These are phyloP conservation scores for Theobroma grandiflorum DNA, from an alignment of 441 rosid species.

Conservation along the genomic window DNA sequence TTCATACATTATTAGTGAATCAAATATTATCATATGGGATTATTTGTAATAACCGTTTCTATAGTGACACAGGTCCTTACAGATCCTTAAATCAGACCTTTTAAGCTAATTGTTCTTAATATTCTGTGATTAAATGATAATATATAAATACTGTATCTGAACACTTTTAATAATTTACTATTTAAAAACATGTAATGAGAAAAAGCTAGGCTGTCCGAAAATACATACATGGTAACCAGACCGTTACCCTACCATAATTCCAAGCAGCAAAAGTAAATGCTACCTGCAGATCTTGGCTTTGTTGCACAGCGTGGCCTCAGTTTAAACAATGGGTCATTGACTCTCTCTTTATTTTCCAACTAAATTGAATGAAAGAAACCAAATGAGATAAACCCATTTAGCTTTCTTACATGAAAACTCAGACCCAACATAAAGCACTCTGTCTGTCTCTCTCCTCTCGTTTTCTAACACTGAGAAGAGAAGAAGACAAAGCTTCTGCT, in stretches of 20 bases:
- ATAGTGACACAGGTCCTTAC: too few species aligned
- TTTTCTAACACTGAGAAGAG: too few species aligned
- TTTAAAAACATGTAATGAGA: neutral
- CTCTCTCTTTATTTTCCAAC: neutral
- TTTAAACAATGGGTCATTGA: neutral
- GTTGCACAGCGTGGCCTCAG: conserved; percentile 6
- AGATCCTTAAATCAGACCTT: too few species aligned
- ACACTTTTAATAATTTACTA: neutral
- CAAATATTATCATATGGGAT: too few species aligned
- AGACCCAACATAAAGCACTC: neutral
- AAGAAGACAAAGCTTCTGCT: neutral
- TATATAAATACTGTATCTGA: too few species aligned
- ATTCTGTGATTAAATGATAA: neutral
- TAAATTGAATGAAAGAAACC: neutral
- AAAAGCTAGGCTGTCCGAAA: neutral
- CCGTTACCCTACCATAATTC: conserved; percentile 8
- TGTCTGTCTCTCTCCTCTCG: neutral
- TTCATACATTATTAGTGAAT: too few species aligned
- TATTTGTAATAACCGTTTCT: too few species aligned
- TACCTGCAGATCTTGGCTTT: neutral
- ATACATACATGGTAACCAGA: neutral
- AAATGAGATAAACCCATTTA: neutral
- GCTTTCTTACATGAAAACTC: neutral
- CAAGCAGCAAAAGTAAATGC: conserved; percentile 1
- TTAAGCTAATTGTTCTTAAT: neutral